Evolutionary conservation across 352 stramenopile species (phyloP).

Genomic region (Phytophthora vignae): DNA sequence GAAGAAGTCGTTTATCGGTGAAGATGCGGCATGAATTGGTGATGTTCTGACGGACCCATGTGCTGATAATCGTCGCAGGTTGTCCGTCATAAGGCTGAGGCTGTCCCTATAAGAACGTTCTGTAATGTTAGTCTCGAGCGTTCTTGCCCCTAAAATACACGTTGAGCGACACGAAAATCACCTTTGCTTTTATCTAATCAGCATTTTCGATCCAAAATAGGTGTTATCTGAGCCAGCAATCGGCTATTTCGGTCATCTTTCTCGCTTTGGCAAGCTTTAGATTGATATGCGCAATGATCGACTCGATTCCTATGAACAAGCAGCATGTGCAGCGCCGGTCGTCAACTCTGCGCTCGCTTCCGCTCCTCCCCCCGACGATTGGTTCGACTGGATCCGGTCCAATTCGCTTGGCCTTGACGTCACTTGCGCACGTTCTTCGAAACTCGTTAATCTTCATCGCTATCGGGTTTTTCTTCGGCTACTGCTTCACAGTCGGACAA

Average conservation of each 20-base stretch:
- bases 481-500: conserved; percentile 11
- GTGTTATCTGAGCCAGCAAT: neutral
- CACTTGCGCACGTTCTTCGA: conserved; percentile 4
- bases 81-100: neutral
- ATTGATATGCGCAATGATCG: neutral
- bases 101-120: neutral
- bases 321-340: neutral
- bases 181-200: too few species aligned
- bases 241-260: neutral
- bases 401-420: neutral
- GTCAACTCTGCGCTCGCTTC: conserved; percentile 2
- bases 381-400: neutral
- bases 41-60: neutral
- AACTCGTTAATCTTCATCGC: conserved; percentile 10
- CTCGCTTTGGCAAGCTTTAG: neutral
- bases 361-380: neutral
- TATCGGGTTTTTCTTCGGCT: conserved; percentile 13
- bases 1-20: conserved; percentile 23
- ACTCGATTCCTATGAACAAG: neutral
- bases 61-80: neutral
- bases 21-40: conserved; percentile 19
- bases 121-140: neutral
- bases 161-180: too few species aligned
- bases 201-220: neutral
- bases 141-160: too few species aligned